phyloP scores from a whole-genome alignment of 305 asterid species.

The Ajuga reptans region DNA sequence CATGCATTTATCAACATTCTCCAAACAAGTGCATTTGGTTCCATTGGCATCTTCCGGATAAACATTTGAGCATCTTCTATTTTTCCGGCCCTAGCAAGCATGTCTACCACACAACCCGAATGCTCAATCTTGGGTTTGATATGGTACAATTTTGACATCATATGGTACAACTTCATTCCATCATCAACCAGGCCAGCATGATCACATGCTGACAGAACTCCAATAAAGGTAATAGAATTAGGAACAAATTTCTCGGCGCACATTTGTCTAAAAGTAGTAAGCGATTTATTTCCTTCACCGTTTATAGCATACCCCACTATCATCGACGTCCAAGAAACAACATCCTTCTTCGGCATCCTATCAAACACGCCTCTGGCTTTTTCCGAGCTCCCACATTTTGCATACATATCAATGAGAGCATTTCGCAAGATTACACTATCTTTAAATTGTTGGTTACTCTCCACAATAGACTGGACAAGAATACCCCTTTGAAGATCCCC shows the following conservation, averaged over 20 bases:
- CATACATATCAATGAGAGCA: constrained; percentile 50
- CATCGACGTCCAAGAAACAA: constrained; percentile 46
- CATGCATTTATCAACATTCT: constrained; percentile 44
- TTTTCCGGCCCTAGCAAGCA: constrained; percentile 48
- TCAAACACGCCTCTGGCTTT: constrained; percentile 38
- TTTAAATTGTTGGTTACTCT: constrained; percentile 21
- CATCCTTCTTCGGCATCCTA: constrained; percentile 34
- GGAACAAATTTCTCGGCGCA: constrained; percentile 36
- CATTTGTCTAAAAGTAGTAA: constrained; percentile 35
- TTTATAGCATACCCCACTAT: constrained; percentile 45
- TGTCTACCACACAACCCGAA: constrained; percentile 41
- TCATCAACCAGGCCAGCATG: constrained; percentile 42
- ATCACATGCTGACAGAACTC: constrained; percentile 38
- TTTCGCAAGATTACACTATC: constrained; percentile 32
- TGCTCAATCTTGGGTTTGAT: constrained; percentile 41
- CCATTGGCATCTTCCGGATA: constrained; percentile 27
- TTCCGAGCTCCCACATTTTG: constrained; percentile 41
- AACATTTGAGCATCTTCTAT: constrained; percentile 37
- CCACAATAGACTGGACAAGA: constrained; percentile 31
- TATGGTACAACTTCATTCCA: constrained; percentile 29
- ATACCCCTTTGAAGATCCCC: constrained; percentile 31
- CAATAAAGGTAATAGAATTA: constrained; percentile 42
- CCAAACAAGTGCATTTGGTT: constrained; percentile 39
- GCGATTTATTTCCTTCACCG: constrained; percentile 36
- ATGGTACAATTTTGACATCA: constrained; percentile 28